These are phyloP conservation scores for Aureobasidium pullulans DNA, from an alignment of 2,329 filamentous ascomycete species.

Conservation along the genomic window DNA sequence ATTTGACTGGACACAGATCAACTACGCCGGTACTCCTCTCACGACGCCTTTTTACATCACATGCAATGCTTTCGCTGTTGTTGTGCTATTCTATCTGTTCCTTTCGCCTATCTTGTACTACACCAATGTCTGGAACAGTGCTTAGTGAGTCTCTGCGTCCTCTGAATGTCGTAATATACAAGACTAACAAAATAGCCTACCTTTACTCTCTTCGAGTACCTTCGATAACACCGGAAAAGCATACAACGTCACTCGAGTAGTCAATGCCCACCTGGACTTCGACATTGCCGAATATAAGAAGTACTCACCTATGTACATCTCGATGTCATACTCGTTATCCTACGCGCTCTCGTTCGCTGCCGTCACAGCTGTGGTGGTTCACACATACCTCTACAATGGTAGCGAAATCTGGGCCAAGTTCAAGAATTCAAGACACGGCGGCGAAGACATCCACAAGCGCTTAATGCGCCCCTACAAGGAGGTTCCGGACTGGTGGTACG, in stretches of 20 bases:
- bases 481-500: not conserved
- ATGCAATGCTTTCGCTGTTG: not conserved
- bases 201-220: not conserved
- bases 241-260: not conserved
- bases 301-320: not conserved
- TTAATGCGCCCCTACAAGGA: not conserved
- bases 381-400: not conserved
- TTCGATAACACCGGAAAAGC: not conserved
- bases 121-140: not conserved
- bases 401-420: not conserved
- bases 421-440: not conserved
- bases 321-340: not conserved
- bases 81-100: not conserved
- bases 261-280: not conserved
- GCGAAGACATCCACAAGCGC: not conserved
- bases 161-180: not conserved
- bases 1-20: not conserved
- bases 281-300: not conserved
- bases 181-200: not conserved
- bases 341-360: not conserved
- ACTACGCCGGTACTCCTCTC: not conserved
- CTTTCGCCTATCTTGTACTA: not conserved
- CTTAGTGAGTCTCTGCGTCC: not conserved
- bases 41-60: not conserved
- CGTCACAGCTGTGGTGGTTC: not conserved